Conservation (phyloP, 371 early-diverging fungal genomes). For the Quaeritorhiza haematococci region DNA sequence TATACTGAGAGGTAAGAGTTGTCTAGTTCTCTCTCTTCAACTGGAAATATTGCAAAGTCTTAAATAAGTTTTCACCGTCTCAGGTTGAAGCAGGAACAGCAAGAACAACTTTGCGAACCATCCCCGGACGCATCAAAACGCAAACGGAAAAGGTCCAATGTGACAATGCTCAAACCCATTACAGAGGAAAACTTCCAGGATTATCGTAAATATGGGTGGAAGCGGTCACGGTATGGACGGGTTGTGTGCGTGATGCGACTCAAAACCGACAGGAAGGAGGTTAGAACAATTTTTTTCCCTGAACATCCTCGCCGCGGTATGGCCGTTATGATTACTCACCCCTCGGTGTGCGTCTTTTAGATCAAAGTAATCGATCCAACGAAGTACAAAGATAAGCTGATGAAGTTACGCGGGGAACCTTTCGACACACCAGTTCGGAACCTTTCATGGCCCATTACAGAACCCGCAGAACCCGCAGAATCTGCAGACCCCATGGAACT, state of each 20-base stretch:
- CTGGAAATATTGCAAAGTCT: too few relatives aligned
- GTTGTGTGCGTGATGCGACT: conserved; percentile 69
- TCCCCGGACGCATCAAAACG: too few relatives aligned
- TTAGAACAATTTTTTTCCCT: too few relatives aligned
- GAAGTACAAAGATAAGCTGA: conserved; percentile 65
- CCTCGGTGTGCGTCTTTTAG: not conserved
- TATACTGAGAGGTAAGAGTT: conserved; percentile 53
- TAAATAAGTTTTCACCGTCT: too few relatives aligned
- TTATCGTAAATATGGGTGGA: conserved; percentile 72
- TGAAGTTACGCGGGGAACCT: conserved; percentile 54
- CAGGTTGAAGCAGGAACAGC: conserved; percentile 27
- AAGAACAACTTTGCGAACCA: too few relatives aligned
- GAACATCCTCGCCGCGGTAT: too few relatives aligned
- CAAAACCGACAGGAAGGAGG: conserved; percentile 44
- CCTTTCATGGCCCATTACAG: conserved; percentile 34
- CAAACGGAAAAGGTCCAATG: too few relatives aligned
- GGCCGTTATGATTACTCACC: too few relatives aligned
- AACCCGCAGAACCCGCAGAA: too few relatives aligned
- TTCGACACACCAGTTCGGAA: conserved; percentile 38
- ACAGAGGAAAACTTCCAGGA: too few relatives aligned
- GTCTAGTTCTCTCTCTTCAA: too few relatives aligned
- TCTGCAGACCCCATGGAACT: too few relatives aligned
- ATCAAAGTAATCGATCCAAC: conserved; percentile 53
- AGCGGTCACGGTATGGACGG: conserved; percentile 69
- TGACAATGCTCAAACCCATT: not conserved